Conservation (phyloP, 768 basidiomycete species). For the Phylloporus sp. region DNA sequence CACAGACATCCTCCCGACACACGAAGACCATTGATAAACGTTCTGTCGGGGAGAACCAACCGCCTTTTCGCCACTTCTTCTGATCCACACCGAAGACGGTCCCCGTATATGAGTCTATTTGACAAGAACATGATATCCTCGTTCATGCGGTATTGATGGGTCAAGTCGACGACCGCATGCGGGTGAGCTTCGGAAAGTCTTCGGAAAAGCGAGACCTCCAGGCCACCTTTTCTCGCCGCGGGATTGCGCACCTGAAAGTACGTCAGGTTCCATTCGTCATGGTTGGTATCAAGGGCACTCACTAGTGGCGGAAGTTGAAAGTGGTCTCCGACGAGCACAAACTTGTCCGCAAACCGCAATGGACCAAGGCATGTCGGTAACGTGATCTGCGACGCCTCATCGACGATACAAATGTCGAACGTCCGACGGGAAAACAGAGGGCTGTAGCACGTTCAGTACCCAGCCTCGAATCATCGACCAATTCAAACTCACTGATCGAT, state of each 20-base stretch:
- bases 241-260: constrained; percentile 69
- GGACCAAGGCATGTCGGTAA: constrained; percentile 94
- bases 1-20: constrained; percentile 26
- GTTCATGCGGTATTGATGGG: constrained; percentile 95
- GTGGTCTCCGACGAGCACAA: constrained; percentile 95
- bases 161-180: constrained; percentile 76
- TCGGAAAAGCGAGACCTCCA: constrained; percentile 88
- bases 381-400: constrained; percentile 97
- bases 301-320: constrained; percentile 95
- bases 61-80: constrained; percentile 57
- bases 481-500: constrained; percentile 77
- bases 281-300: constrained; percentile 12
- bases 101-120: constrained; percentile 80
- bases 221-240: constrained; percentile 74
- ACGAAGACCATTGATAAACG: constrained; percentile 45
- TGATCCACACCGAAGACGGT: constrained; percentile 74
- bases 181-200: constrained; percentile 85
- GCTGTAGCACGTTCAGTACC: constrained; percentile 36
- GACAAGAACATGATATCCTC: constrained; percentile 90
- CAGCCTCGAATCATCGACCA: background rate
- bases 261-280: background rate
- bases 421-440: constrained; percentile 77
- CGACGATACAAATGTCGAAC: constrained; percentile 97
- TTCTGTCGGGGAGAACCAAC: constrained; percentile 48
- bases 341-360: constrained; percentile 81